Evolutionary conservation across 306 rosid genomes (phyloP).

Genomic region (Crataegus laevigata): DNA sequence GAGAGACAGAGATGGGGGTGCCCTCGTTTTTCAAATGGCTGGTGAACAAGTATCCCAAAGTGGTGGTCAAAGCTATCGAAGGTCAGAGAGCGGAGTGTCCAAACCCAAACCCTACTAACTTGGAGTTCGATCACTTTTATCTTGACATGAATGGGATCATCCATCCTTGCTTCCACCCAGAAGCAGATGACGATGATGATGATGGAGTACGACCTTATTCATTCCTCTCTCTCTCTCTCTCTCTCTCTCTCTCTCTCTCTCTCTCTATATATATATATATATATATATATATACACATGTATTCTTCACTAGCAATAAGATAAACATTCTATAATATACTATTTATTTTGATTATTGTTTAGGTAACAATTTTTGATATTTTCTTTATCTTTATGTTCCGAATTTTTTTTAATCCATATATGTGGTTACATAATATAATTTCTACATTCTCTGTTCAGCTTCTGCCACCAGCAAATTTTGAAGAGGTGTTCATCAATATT

Average conservation of each 20-base stretch:
- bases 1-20: conserved; percentile 44
- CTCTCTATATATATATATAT: too few species aligned
- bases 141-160: conserved; percentile 54
- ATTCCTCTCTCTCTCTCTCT: background rate
- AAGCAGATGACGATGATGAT: background rate
- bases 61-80: background rate
- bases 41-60: conserved; percentile 21
- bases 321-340: too few species aligned
- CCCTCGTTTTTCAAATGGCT: conserved; percentile 48
- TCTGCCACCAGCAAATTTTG: conserved; percentile 19
- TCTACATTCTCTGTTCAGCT: background rate
- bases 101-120: conserved; percentile 13
- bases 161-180: conserved; percentile 57
- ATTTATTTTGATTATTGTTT: background rate
- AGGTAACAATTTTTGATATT: background rate
- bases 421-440: background rate
- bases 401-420: background rate
- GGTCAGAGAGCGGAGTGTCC: conserved; percentile 7
- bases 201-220: background rate
- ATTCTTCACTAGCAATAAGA: background rate
- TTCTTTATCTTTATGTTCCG: background rate
- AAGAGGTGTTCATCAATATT: conserved; percentile 37
- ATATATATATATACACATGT: too few species aligned
- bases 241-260: too few species aligned
- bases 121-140: conserved; percentile 42